These are phyloP conservation scores for Podospora pseudocomata DNA, from an alignment of 495 filamentous ascomycete genomes.

Conservation along the genomic window DNA sequence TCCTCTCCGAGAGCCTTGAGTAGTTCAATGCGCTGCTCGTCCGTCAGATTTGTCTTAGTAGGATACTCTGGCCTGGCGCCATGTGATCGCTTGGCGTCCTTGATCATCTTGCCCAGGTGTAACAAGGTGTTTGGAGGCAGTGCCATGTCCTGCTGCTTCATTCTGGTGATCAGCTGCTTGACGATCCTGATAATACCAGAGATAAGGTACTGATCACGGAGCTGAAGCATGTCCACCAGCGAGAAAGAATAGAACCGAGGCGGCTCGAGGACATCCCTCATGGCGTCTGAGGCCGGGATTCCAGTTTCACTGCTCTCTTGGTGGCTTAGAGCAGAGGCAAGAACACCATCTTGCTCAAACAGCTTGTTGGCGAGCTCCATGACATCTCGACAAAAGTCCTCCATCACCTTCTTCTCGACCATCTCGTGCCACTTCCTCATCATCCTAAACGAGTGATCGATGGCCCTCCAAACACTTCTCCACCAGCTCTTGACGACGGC, in stretches of 20 bases:
- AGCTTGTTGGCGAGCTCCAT: slow-evolving; percentile 88
- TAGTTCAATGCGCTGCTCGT: slow-evolving; percentile 76
- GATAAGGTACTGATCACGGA: slow-evolving; percentile 80
- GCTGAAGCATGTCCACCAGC: slow-evolving; percentile 76
- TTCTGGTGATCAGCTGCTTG: slow-evolving; percentile 66
- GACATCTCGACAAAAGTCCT: slow-evolving; percentile 86
- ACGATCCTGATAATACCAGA: slow-evolving; percentile 62
- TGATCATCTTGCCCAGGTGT: slow-evolving; percentile 54
- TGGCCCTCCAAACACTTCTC: slow-evolving; percentile 71
- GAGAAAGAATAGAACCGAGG: slow-evolving; percentile 61
- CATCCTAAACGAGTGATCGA: slow-evolving; percentile 76
- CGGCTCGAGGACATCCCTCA: slow-evolving; percentile 56
- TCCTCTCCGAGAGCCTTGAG: slow-evolving; percentile 75
- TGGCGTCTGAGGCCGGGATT: slow-evolving; percentile 41
- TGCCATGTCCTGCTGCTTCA: slow-evolving; percentile 66
- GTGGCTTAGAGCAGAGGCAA: slow-evolving; percentile 61
- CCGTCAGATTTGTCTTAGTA: slow-evolving; percentile 67
- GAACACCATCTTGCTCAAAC: slow-evolving; percentile 75
- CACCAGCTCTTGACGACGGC: slow-evolving; percentile 70
- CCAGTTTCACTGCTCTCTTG: slow-evolving; percentile 41
- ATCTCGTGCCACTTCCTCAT: slow-evolving; percentile 76
- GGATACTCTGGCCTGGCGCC: slow-evolving; percentile 41
- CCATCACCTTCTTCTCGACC: slow-evolving; percentile 68
- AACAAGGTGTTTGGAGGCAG: slow-evolving; percentile 60
- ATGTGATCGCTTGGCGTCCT: slow-evolving; percentile 26